Evolutionary conservation across 495 filamentous ascomycete species (phyloP).

Genomic region (Annulohypoxylon maeteangense): DNA sequence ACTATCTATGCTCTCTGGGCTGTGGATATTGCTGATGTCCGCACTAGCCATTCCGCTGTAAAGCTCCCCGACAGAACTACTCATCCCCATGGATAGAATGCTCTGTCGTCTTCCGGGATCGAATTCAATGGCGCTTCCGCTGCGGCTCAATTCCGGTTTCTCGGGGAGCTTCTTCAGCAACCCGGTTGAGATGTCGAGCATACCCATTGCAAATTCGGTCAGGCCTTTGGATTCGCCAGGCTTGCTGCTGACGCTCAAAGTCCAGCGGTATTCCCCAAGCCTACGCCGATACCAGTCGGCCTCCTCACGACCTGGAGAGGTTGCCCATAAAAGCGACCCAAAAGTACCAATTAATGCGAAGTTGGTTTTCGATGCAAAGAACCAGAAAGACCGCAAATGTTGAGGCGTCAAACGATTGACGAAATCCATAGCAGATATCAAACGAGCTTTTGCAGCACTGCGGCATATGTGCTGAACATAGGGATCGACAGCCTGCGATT

Average conservation of each 20-base stretch:
- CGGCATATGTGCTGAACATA: constrained; percentile 95
- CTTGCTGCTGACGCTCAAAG: constrained; percentile 83
- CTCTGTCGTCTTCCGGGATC: constrained; percentile 53
- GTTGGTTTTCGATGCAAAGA: constrained; percentile 82
- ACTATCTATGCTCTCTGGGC: constrained; percentile 56
- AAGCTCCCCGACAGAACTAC: constrained; percentile 31
- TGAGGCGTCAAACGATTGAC: constrained; percentile 77
- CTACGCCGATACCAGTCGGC: constrained; percentile 93
- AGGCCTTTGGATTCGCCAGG: constrained; percentile 73
- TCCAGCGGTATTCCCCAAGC: constrained; percentile 93
- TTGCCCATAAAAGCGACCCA: constrained; percentile 84
- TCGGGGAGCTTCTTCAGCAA: constrained; percentile 66
- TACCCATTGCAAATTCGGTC: constrained; percentile 78
- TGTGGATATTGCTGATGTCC: constrained; percentile 56
- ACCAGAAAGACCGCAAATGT: constrained; percentile 82
- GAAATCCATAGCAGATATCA: constrained; percentile 83
- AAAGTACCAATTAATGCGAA: constrained; percentile 86
- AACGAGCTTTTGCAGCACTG: constrained; percentile 82
- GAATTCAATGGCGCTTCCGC: constrained; percentile 56
- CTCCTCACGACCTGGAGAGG: constrained; percentile 86
- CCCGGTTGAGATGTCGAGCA: constrained; percentile 72
- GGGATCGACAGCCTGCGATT: constrained; percentile 62
- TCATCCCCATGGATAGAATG: constrained; percentile 45
- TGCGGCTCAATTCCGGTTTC: constrained; percentile 62
- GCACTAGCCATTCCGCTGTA: constrained; percentile 51